Base-by-base conservation (phyloP, 345 rosid genomes). In the Hibiscus mutabilis region DNA sequence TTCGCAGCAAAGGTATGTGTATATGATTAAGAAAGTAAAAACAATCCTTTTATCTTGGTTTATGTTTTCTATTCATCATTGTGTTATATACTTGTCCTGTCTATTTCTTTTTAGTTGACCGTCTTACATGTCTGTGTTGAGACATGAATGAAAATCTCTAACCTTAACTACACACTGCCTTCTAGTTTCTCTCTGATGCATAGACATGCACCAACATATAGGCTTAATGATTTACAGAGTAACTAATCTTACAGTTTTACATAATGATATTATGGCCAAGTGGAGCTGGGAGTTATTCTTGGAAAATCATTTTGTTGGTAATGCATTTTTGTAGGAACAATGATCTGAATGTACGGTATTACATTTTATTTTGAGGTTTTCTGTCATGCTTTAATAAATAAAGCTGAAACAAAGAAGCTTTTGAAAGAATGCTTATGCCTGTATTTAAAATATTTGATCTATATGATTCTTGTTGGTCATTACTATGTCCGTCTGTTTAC, bases 1-100 rank as follows among this genome's bases (percentile, higher is more conserved):
- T 95, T 95, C 58, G 98, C 97, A 9, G 97, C 98, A n/a, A 95
- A 95, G 98, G 99, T 95, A 80, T 73, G 80, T 44, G 12, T 24
- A 12, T 52, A 35, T 59, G 53, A n/a, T 29, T 16, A 16, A 29
- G 42, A 29, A 29, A 60, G 61, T n/a, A 61, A 31, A 4, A 60
- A 55, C 0, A 15, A 40, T 18, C 53, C 53, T 29, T 79, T 52
- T 62, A 13, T 25, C 13, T 56, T 9, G 22, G 18, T 27, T 27
- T 24, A 2, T 25, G 2, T 40, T 24, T 33, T 22, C 16, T 29
- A 40, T 49, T 56, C 4, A 14, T 44, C 68, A 42, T 57, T 9
- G 13, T 40, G 44, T 40, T 1, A 40, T 9, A 9, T 40, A 40
- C 40, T 35, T 35, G 6, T 35, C 40, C 8, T 35, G 40, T 5